phyloP scores from a whole-genome alignment of 164 flowering plant genomes.

The Pachysandra terminalis region DNA sequence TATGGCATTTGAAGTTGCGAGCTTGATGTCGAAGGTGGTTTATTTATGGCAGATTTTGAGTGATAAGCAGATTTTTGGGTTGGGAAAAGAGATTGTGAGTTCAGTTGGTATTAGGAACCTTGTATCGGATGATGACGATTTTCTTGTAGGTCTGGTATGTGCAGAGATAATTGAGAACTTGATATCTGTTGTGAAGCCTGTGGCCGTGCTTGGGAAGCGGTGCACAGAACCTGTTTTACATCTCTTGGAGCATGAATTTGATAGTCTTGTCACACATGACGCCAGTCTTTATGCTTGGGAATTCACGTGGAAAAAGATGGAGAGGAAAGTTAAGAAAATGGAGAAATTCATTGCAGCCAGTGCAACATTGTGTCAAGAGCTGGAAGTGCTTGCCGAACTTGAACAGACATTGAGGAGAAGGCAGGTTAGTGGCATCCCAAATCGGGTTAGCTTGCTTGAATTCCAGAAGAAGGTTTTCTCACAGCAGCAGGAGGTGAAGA shows the following conservation, averaged over 20 bases:
- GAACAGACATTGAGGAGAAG: constrained; percentile 46
- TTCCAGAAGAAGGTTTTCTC: constrained; percentile 61
- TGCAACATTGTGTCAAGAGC: constrained; percentile 44
- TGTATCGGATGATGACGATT: constrained; percentile 74
- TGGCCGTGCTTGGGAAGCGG: constrained; percentile 38
- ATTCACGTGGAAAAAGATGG: constrained; percentile 53
- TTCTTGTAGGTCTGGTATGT: constrained; percentile 76
- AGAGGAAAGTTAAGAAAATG: constrained; percentile 47
- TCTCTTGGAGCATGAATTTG: constrained; percentile 38
- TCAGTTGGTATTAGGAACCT: no score
- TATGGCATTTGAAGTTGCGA: constrained; percentile 81
- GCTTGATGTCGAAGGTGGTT: constrained; percentile 74
- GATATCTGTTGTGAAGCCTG: constrained; percentile 34
- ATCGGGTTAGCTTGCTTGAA: constrained; percentile 49
- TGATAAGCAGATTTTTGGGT: constrained; percentile 43
- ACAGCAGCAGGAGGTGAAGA: constrained; percentile 68
- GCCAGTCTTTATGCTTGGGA: constrained; percentile 50
- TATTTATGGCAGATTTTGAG: constrained; percentile 70
- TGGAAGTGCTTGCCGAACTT: constrained; percentile 51
- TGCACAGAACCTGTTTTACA: constrained; percentile 40
- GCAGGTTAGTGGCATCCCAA: constrained; percentile 21
- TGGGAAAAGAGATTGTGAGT: constrained; percentile 69
- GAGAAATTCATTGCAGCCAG: constrained; percentile 49
- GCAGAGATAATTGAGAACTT: constrained; percentile 65
- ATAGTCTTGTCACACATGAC: constrained; percentile 57